These are phyloP conservation scores for Rhodotorula babjevae DNA, from an alignment of 768 basidiomycete species.

Conservation along the genomic window DNA sequence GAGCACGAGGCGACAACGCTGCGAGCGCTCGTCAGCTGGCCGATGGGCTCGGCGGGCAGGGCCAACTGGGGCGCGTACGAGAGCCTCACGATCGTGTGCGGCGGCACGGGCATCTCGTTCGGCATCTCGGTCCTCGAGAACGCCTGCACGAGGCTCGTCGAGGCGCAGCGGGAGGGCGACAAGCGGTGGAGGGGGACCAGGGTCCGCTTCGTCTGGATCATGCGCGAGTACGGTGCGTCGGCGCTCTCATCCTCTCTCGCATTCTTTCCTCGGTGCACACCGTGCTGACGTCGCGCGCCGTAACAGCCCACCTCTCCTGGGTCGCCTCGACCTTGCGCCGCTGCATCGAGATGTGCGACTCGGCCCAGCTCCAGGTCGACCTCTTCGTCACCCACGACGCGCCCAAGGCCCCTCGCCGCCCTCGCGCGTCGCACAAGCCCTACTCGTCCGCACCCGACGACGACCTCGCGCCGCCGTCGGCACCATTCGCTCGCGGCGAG, in stretches of 20 bases:
- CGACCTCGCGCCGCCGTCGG: conserved; percentile 25
- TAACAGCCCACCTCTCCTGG: conserved; percentile 69
- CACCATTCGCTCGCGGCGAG: conserved; percentile 21
- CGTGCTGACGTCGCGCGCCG: neutral
- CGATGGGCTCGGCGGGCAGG: conserved; percentile 63
- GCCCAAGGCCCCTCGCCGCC: neutral
- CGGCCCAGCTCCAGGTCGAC: conserved; percentile 57
- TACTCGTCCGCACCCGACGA: neutral
- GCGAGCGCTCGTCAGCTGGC: conserved; percentile 62
- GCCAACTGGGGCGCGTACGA: conserved; percentile 60
- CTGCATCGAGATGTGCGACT: conserved; percentile 57
- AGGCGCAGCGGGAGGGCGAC: conserved; percentile 44
- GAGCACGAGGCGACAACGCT: conserved; percentile 53
- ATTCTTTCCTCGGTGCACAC: too few species aligned
- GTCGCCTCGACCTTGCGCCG: conserved; percentile 62
- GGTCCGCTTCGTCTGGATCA: conserved; percentile 70
- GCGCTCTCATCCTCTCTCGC: too few species aligned
- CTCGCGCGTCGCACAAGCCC: neutral
- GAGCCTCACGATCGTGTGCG: conserved; percentile 61
- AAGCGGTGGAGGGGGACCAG: conserved; percentile 51
- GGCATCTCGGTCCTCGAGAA: conserved; percentile 64
- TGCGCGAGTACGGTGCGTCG: conserved; percentile 63
- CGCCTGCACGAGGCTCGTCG: conserved; percentile 36
- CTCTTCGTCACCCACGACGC: conserved; percentile 63
- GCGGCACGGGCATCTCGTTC: conserved; percentile 72